These are phyloP conservation scores for Candida vaughaniae DNA, from an alignment of 805 yeast species.

Conservation along the genomic window DNA sequence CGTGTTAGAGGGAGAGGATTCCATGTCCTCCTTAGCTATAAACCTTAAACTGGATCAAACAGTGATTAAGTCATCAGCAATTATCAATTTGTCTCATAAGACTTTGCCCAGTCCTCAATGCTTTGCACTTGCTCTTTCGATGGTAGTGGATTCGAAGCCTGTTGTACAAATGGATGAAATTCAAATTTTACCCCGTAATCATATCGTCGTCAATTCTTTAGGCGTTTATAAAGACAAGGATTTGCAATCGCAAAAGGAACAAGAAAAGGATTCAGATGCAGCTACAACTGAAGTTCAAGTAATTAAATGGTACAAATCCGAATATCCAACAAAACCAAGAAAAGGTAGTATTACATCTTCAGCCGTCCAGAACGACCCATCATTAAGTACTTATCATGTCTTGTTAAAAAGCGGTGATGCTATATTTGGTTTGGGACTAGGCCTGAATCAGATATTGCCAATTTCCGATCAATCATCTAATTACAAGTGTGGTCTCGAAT, in stretches of 20 bases:
- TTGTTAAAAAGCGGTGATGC: slow-evolving; percentile 16
- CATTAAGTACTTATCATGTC: slow-evolving; percentile 16
- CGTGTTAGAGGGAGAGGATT: slow-evolving; percentile 10
- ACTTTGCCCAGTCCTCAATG: slow-evolving; percentile 2
- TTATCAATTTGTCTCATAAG: slow-evolving; percentile 17
- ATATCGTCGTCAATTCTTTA: slow-evolving; percentile 12
- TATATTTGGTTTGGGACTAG: slow-evolving; percentile 15
- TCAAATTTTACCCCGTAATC: slow-evolving; percentile 8
- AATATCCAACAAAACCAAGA: slow-evolving; percentile 4
- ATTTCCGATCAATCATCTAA: slow-evolving; percentile 9
- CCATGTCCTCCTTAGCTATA: slow-evolving; percentile 7
- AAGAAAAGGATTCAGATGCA: slow-evolving; percentile 7
- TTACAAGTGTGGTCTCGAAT: slow-evolving; percentile 4
- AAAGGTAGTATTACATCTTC: slow-evolving; percentile 6
- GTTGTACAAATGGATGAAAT: slow-evolving; percentile 16
- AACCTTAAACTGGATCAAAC: not conserved
- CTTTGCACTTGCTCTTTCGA: slow-evolving; percentile 18
- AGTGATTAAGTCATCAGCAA: slow-evolving; percentile 7
- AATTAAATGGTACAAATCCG: slow-evolving; percentile 16
- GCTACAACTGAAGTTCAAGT: slow-evolving; percentile 12
- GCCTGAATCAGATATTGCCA: slow-evolving; percentile 13
- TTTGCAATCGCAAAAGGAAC: slow-evolving; percentile 14
- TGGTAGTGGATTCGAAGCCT: not conserved
- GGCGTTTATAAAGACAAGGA: slow-evolving; percentile 20
- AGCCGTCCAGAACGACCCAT: slow-evolving; percentile 12